A percentile compares a stretch with the other conserved stretches of the same genome.
These are phyloP conservation scores for Tolypocladium guangdongense DNA, from an alignment of 2,329 filamentous ascomycete genomes.

Conservation along the genomic window DNA sequence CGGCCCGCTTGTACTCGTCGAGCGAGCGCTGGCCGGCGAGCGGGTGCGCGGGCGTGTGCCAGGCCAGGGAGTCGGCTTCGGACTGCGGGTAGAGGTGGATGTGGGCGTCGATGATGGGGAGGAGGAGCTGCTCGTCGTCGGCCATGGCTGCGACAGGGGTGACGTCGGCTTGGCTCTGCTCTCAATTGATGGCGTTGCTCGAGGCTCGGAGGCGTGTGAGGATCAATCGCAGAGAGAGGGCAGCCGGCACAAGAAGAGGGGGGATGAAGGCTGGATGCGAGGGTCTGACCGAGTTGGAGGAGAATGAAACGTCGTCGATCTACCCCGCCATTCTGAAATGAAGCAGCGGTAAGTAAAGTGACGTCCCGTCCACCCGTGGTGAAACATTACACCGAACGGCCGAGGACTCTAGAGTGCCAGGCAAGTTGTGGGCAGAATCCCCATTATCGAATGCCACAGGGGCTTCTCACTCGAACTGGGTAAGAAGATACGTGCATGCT, in stretches of 20 bases:
- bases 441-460: neutral
- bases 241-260: neutral
- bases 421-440: too few species aligned
- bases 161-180: neutral
- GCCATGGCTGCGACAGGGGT: conserved; percentile 15
- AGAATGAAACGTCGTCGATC: neutral
- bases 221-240: neutral
- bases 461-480: neutral
- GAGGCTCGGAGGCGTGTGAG: neutral
- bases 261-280: neutral
- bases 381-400: neutral
- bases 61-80: conserved; percentile 56
- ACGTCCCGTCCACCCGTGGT: neutral
- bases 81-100: conserved; percentile 74
- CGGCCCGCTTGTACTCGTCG: conserved; percentile 46
- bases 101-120: conserved; percentile 76
- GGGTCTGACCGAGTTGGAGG: neutral
- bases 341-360: neutral
- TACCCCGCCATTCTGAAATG: neutral
- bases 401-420: too few species aligned
- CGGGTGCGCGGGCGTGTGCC: conserved; percentile 50
- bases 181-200: neutral
- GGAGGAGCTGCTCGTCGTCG: conserved; percentile 24
- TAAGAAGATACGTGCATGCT: neutral
- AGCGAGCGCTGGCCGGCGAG: conserved; percentile 56